Evolutionary conservation across 176 grass and related monocot genomes (phyloP).

Genomic region (Eleusine coracana): DNA sequence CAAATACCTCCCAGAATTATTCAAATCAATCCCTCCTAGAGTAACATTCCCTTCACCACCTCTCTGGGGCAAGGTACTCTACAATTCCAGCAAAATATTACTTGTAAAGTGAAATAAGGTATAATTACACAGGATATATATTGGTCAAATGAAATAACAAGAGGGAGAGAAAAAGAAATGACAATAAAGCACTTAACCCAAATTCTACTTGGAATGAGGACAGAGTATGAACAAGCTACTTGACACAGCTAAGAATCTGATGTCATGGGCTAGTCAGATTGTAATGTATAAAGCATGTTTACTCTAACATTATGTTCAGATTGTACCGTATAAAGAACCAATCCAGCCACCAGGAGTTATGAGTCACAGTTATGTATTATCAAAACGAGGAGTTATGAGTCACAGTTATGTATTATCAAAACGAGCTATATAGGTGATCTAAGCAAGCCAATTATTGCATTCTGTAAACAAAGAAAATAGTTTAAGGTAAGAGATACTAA

Average conservation of each 20-base stretch:
- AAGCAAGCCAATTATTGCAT: slow-evolving; percentile 11
- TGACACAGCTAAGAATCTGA: background rate
- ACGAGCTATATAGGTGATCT: background rate
- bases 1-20: slow-evolving; percentile 98
- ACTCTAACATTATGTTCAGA: slow-evolving; percentile 6
- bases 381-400: background rate
- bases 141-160: background rate
- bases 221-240: slow-evolving; percentile 25
- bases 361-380: background rate
- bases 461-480: slow-evolving; percentile 20
- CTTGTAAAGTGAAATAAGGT: slow-evolving; percentile 25
- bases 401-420: background rate
- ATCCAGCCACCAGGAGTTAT: background rate
- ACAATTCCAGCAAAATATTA: slow-evolving; percentile 42
- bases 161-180: slow-evolving; percentile 14
- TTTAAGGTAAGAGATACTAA: slow-evolving; percentile 47
- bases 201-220: slow-evolving; percentile 6
- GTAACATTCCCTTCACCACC: slow-evolving; percentile 94
- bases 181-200: background rate
- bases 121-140: slow-evolving; percentile 33
- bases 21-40: slow-evolving; percentile 96
- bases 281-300: background rate
- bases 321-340: background rate
- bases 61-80: slow-evolving; percentile 92
- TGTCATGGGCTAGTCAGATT: background rate